phyloP scores from a whole-genome alignment of 2,329 filamentous ascomycete species.

The Phialophora macrospora region DNA sequence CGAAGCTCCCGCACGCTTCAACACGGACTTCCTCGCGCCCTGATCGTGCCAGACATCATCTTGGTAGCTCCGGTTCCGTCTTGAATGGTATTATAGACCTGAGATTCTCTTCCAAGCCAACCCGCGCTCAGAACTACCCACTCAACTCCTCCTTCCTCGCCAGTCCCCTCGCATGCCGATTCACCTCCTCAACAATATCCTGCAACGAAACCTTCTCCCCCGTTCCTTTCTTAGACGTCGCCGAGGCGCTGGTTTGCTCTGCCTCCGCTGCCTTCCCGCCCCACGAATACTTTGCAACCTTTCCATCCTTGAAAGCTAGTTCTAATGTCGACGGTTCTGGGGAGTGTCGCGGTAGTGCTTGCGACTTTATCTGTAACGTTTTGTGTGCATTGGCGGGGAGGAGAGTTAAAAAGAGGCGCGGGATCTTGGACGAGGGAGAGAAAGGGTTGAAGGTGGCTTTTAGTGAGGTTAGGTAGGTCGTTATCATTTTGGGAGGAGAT shows the following conservation, averaged over 20 bases:
- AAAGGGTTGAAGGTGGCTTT: conserved; percentile 92
- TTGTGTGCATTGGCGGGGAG: conserved; percentile 79
- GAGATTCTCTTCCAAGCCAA: neutral
- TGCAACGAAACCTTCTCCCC: conserved; percentile 78
- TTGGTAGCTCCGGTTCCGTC: neutral
- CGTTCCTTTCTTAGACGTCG: conserved; percentile 72
- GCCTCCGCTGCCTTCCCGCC: conserved; percentile 16
- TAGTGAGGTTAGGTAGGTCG: conserved; percentile 67
- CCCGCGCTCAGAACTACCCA: conserved; percentile 43
- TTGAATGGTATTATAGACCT: neutral
- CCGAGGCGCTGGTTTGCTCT: neutral
- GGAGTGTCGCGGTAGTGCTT: conserved; percentile 68
- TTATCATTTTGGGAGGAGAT: conserved; percentile 35
- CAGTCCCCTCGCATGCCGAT: conserved; percentile 82
- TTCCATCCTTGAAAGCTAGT: conserved; percentile 95
- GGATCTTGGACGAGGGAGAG: conserved; percentile 75
- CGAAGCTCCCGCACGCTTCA: neutral
- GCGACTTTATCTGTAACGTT: conserved; percentile 76
- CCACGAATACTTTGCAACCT: conserved; percentile 72
- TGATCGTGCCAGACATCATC: neutral
- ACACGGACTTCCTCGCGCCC: neutral
- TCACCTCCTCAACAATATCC: conserved; percentile 84
- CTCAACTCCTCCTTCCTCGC: conserved; percentile 81
- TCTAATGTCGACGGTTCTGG: conserved; percentile 70
- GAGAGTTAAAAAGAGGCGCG: conserved; percentile 82